Base-by-base conservation (phyloP, 345 rosid species). In the Salix koriyanagi region DNA sequence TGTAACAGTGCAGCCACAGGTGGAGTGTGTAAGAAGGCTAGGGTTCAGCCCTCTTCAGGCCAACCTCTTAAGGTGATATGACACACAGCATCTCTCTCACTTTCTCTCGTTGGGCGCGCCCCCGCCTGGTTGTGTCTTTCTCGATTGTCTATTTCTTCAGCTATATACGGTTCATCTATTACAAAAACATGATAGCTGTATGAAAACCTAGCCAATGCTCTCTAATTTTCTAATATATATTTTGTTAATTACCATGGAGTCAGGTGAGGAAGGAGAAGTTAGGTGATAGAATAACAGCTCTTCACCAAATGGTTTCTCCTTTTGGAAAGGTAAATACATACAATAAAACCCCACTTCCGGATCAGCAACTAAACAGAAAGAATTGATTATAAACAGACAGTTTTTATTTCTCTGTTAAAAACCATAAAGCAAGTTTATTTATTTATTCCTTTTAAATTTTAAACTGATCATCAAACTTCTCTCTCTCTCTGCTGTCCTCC, bases 271-370 rank as follows among this genome's bases (percentile, higher is more conserved):
- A 91, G 89, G 97, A 93, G 87, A 93, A 91, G 77, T 69, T 91
- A 78, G 97, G 97, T 65, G 97, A 93, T 71, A 83, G 97, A 82
- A 90, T 91, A 64, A 91, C 94, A 78, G 88, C 97, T 37, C 95
- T 94, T 83, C 98, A 94, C 88, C 97, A 95, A 83, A 88, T 95
- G 30, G 99, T 93, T 84, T 95, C 99, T 79, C 98, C 97, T 68
- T 93, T 95, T 86, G 97, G 99, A 69, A 94, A 94, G 97, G 98
- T 92, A 82, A 72, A 39, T 44, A 23, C 21, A 15, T 26, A 26
- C 30, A 48, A 41, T 41, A 41, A 41, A 46, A 9, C 60, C 7
- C 39, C 30, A 13, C 67, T 39, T 48, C 62, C 65, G 64, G 54
- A 48, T 71, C 48, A 9, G 30, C 25, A 61, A 70, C 32, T 56